Base-by-base conservation (phyloP, 352 stramenopile species). In the Pythium aphanidermatum region DNA sequence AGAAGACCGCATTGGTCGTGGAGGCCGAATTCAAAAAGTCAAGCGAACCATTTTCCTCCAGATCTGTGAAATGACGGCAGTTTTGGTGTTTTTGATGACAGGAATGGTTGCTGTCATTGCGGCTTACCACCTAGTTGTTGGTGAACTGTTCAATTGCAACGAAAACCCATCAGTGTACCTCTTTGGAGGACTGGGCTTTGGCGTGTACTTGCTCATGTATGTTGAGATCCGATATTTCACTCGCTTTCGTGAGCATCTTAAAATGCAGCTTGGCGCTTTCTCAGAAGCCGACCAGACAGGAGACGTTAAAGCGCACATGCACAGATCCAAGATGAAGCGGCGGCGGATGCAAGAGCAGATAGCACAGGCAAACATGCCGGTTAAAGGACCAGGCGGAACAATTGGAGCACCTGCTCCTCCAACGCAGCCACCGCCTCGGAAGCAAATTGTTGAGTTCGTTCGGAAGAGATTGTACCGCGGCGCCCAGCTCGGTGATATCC, bases 251-350 rank as follows among this genome's bases (percentile, higher is more conserved):
- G 79, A 93, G 42, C 81, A 93, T 45, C 52, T 93, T 5, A 91
- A 89, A 50, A 88, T 90, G 80, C 77, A 90, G 42, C 54, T 92
- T 2, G 80, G 80, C 6, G 80, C 80, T 28, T 92, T 88, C 32
- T 84, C 81, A 21, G 80, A 92, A 47, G 81, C 68, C 27, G 76
- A 89, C 45, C 80, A 92, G 46, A 92, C 80, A 7, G 80, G 80
- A 11, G 76, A 88, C 46, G 68, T 92, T 25, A 79, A 81, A 32
- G 69, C 74, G 7, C 74, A 87, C 46, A 68, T 84, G 58, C 33
- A 82, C 21, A 68, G 76, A 5, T 74, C 69, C 32, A 83, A 79
- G 51, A 57, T 74, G 46, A 64, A 66, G 23, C 63, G 73, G 5
- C 68, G 63, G 21, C 41, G 37, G 14, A 26, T 50, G 1, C 55